Conservation (phyloP, 305 asterid genomes). For the Stenogyne calaminthoides region DNA sequence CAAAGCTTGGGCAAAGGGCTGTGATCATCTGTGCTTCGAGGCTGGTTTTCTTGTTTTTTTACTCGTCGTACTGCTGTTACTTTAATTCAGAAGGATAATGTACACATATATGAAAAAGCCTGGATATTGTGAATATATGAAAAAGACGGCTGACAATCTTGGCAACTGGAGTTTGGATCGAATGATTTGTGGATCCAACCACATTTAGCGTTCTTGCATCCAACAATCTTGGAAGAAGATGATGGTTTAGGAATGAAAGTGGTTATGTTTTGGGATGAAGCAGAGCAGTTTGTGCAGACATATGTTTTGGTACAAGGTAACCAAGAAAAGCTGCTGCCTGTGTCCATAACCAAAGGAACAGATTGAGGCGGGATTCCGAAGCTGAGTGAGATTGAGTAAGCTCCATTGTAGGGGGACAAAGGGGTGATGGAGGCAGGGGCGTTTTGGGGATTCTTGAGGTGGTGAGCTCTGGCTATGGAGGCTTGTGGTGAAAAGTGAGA, state of each 20-base stretch:
- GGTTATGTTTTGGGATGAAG: constrained; percentile 35
- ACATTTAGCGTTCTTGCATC: constrained; percentile 76
- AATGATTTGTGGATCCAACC: constrained; percentile 70
- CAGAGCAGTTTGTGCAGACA: constrained; percentile 57
- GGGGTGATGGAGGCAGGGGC: constrained; percentile 52
- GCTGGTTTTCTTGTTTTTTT: too few species aligned
- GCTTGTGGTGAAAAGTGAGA: constrained; percentile 45
- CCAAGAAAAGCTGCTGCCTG: constrained; percentile 89
- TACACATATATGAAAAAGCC: too few species aligned
- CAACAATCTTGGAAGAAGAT: constrained; percentile 65
- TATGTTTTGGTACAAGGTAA: constrained; percentile 79
- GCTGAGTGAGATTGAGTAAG: constrained; percentile 69
- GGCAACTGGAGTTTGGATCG: constrained; percentile 48
- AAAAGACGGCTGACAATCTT: constrained; percentile 40
- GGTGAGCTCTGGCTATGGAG: constrained; percentile 78
- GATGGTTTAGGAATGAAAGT: constrained; percentile 71
- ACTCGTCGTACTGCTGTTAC: too few species aligned
- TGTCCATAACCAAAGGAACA: constrained; percentile 67
- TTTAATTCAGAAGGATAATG: too few species aligned
- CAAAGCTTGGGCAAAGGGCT: too few species aligned
- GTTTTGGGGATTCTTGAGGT: constrained; percentile 50
- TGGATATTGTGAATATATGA: too few species aligned
- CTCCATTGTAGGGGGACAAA: constrained; percentile 71
- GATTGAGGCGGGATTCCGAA: constrained; percentile 90
- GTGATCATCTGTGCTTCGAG: too few species aligned